Evolutionary conservation across 2,329 filamentous ascomycete species (phyloP), one percentile per base, ranked within the genome.

Genomic region (Exophiala aquamarina): DNA sequence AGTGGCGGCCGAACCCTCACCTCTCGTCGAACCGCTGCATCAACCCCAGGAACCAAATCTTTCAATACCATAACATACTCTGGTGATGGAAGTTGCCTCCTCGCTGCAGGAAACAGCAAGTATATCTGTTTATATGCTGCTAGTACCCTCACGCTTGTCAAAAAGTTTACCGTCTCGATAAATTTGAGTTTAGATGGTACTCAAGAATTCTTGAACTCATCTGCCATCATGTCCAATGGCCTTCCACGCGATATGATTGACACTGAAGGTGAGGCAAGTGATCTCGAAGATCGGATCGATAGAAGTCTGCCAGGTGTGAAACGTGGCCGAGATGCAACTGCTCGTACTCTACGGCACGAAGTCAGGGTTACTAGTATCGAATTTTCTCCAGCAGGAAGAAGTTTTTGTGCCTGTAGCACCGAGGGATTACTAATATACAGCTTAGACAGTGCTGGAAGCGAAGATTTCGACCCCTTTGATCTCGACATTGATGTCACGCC

Each of bases 101-200:
- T 98, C 32, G 93, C 92, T 1, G 91, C 83, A 38, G 93, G 93
- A 23, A 95, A 93, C 75, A 96, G 90, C 83, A 98, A 98, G 72
- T 96, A 95, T 67, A 96, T 98, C 42, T 97, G 93, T 65, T 70
- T 98, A 48, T 98, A 98, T 70, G 92, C 94, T n/a, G 89, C 95
- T 23, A 83, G 84, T 48, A 95, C 92, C 1, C 90, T 93, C 66
- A 89, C 93, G 1, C 73, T 98, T 9, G 75, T 97, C 46, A 95
- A 94, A 67, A 96, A 96, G 65, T 98, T 87, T 64, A 96, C 92
- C 2, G 91, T 97, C 61, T 95, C 89, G 59, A 82, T 95, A 62
- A 98, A 98, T 67, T 75, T 96, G n/a, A 95, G 91, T 2, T 75
- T 98, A 2, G 91, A 95, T 15, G 93, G 93, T 37, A 98, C 93